phyloP scores from a whole-genome alignment of 768 basidiomycete genomes.

The Suillus lakei region DNA sequence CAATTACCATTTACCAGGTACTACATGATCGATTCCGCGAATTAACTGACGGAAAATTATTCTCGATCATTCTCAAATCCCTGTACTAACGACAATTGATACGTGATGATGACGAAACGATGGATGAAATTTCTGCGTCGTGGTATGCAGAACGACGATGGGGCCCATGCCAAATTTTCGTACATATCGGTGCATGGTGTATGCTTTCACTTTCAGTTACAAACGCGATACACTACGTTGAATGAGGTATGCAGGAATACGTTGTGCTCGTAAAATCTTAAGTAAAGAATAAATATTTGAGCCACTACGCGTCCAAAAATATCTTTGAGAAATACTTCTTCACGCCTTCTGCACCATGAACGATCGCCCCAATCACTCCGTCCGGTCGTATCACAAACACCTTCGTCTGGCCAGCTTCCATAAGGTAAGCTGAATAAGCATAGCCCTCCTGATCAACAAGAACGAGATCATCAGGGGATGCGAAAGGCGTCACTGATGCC shows the following conservation, averaged over 20 bases:
- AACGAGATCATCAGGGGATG: conserved; percentile 28
- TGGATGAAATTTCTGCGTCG: no score
- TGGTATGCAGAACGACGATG: no score
- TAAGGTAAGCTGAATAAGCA: conserved; percentile 41
- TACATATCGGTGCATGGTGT: no score
- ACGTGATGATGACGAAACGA: no score
- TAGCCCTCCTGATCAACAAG: conserved; percentile 40
- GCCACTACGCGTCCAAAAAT: not conserved
- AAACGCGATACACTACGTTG: not conserved
- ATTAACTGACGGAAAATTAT: no score
- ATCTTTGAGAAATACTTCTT: conserved; percentile 21
- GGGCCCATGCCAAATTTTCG: no score
- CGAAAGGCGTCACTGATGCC: not conserved
- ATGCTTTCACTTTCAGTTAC: not conserved
- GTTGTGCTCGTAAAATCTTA: not conserved
- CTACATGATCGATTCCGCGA: no score
- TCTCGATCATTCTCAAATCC: no score
- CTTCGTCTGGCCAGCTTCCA: conserved; percentile 33
- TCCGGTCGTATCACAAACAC: conserved; percentile 45
- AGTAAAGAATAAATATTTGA: not conserved
- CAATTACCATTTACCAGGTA: no score
- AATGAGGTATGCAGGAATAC: not conserved
- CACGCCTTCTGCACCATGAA: conserved; percentile 17
- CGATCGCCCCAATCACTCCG: conserved; percentile 46
- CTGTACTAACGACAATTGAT: no score